Evolutionary conservation across 1,139 yeast genomes (phyloP).

Genomic region (Scheffersomyces cryptocercus): DNA sequence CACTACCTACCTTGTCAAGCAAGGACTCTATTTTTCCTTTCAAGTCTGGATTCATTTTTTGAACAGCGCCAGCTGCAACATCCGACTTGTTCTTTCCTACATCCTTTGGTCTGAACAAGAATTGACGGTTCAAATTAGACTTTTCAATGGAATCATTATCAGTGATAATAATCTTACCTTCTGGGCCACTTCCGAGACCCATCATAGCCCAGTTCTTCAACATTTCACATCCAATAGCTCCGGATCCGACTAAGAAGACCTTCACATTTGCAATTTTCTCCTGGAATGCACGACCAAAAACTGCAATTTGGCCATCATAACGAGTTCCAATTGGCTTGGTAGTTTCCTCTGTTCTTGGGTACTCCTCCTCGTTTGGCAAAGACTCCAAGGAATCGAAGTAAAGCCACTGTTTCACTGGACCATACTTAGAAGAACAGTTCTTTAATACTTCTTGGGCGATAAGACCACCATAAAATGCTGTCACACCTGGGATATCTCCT

Average conservation of each 20-base stretch:
- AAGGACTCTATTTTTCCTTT: slow-evolving; percentile 72
- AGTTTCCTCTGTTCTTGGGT: slow-evolving; percentile 65
- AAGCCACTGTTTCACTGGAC: slow-evolving; percentile 86
- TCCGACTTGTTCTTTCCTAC: slow-evolving; percentile 92
- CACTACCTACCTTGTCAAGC: slow-evolving; percentile 89
- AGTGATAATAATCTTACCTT: slow-evolving; percentile 82
- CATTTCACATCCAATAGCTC: slow-evolving; percentile 99
- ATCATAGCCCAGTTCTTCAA: slow-evolving; percentile 96
- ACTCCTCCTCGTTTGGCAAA: slow-evolving; percentile 61
- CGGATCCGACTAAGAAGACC: slow-evolving; percentile 93
- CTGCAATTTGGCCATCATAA: slow-evolving; percentile 92
- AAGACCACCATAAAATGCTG: slow-evolving; percentile 90
- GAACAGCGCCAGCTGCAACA: slow-evolving; percentile 85
- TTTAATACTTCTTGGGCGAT: slow-evolving; percentile 96
- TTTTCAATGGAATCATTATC: slow-evolving; percentile 96
- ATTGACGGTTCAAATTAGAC: slow-evolving; percentile 94
- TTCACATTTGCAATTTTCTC: slow-evolving; percentile 70
- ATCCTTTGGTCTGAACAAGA: slow-evolving; percentile 89
- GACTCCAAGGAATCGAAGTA: slow-evolving; percentile 95
- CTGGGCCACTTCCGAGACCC: slow-evolving; percentile 91
- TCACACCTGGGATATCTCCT: slow-evolving; percentile 90
- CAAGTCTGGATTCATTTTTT: slow-evolving; percentile 81
- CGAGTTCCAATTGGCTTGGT: slow-evolving; percentile 78
- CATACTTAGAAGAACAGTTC: slow-evolving; percentile 91
- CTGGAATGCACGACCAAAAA: slow-evolving; percentile 81